phyloP scores from a whole-genome alignment of 345 rosid species.

The Populus pruinosa region DNA sequence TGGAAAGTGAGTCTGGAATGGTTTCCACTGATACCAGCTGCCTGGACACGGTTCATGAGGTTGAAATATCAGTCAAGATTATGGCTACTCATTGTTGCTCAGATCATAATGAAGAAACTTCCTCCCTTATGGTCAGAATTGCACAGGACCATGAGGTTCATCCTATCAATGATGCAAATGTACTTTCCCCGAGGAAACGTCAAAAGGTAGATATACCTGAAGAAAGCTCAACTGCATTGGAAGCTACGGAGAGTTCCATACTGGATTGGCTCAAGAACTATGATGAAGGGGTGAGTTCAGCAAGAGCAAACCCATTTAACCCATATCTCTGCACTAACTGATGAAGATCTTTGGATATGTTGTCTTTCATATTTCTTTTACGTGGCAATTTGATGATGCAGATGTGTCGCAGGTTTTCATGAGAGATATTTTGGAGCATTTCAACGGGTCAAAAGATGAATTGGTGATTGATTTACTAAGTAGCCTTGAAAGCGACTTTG shows the following conservation, averaged over 20 bases:
- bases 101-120: background rate
- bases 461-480: slow-evolving; percentile 22
- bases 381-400: slow-evolving; percentile 1
- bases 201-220: slow-evolving; percentile 25
- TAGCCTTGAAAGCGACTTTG: slow-evolving; percentile 33
- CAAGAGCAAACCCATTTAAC: background rate
- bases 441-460: slow-evolving; percentile 29
- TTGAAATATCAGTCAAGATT: background rate
- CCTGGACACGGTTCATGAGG: background rate
- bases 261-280: slow-evolving; percentile 27
- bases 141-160: slow-evolving; percentile 2
- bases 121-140: background rate
- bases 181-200: slow-evolving; percentile 24
- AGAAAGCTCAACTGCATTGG: slow-evolving; percentile 12
- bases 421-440: slow-evolving; percentile 35
- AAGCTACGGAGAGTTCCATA: slow-evolving; percentile 27
- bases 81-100: background rate
- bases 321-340: background rate
- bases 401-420: slow-evolving; percentile 28
- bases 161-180: background rate
- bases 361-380: background rate
- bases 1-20: background rate
- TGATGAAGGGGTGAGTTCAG: slow-evolving; percentile 42
- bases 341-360: background rate
- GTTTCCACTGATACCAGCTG: background rate